Evolutionary conservation across 306 rosid genomes (phyloP).

Genomic region (Prunus dulcis): DNA sequence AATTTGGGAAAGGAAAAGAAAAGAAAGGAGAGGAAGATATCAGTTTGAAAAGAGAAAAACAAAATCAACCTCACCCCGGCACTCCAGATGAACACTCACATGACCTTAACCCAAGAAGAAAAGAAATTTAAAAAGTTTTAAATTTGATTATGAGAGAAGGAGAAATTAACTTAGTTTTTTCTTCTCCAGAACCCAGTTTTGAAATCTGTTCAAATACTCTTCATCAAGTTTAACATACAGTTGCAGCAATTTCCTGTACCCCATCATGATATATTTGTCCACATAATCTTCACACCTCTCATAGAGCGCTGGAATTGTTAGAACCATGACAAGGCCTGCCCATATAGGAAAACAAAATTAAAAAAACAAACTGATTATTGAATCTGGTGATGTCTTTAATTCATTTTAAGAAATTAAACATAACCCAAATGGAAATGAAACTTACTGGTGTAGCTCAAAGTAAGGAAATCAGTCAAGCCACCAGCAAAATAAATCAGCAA

Average conservation of each 20-base stretch:
- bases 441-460: constrained; percentile 79
- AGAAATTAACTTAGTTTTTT: constrained; percentile 63
- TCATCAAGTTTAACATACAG: constrained; percentile 61
- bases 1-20: background rate
- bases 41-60: background rate
- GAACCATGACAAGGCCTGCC: constrained; percentile 73
- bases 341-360: constrained; percentile 22
- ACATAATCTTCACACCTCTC: constrained; percentile 73
- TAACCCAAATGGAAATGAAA: constrained; percentile 19
- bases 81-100: constrained; percentile 29
- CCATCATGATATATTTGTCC: constrained; percentile 53
- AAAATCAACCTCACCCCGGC: constrained; percentile 13
- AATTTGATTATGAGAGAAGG: background rate
- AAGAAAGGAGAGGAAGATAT: constrained; percentile 11
- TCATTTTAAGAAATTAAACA: background rate
- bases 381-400: background rate
- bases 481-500: constrained; percentile 64
- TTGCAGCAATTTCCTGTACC: constrained; percentile 48
- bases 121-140: background rate
- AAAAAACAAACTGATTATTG: constrained; percentile 1
- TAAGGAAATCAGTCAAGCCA: constrained; percentile 78
- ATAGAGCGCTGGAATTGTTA: constrained; percentile 76
- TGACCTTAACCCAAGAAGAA: constrained; percentile 20
- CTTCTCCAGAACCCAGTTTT: constrained; percentile 61
- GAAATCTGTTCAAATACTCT: constrained; percentile 41